Evolutionary conservation across 2,329 filamentous ascomycete species (phyloP).

Genomic region (Coniochaeta sp.): DNA sequence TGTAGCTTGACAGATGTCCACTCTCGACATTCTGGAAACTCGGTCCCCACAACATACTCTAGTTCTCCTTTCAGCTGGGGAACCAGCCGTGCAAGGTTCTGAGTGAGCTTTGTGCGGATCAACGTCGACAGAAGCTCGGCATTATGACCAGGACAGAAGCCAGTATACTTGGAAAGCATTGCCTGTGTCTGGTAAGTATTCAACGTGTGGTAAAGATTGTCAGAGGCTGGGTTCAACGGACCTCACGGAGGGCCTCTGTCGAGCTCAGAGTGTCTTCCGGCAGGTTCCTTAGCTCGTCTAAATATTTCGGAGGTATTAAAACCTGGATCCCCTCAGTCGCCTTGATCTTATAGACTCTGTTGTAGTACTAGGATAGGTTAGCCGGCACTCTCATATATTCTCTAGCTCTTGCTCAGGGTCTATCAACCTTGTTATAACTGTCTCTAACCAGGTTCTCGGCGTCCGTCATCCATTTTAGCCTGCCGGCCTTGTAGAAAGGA

Average conservation of each 20-base stretch:
- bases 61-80: slow-evolving; percentile 39
- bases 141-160: slow-evolving; percentile 38
- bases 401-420: neutral
- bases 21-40: slow-evolving; percentile 42
- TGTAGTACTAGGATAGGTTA: slow-evolving; percentile 31
- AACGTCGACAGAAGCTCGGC: slow-evolving; percentile 34
- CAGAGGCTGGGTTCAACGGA: slow-evolving; percentile 12
- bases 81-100: slow-evolving; percentile 36
- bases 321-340: slow-evolving; percentile 42
- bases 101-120: slow-evolving; percentile 37
- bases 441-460: slow-evolving; percentile 38
- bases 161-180: slow-evolving; percentile 42
- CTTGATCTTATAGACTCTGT: slow-evolving; percentile 42
- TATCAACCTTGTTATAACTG: slow-evolving; percentile 37
- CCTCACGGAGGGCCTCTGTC: slow-evolving; percentile 39
- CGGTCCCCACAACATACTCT: slow-evolving; percentile 34
- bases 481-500: slow-evolving; percentile 40
- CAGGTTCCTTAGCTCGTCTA: slow-evolving; percentile 38
- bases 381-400: neutral
- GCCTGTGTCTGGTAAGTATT: slow-evolving; percentile 24
- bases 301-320: slow-evolving; percentile 34
- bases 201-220: neutral
- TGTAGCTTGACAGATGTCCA: slow-evolving; percentile 49
- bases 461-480: slow-evolving; percentile 42
- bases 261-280: slow-evolving; percentile 41